These are phyloP conservation scores for Stereocaulon alpinum DNA, from an alignment of 495 filamentous ascomycete species.

Conservation along the genomic window DNA sequence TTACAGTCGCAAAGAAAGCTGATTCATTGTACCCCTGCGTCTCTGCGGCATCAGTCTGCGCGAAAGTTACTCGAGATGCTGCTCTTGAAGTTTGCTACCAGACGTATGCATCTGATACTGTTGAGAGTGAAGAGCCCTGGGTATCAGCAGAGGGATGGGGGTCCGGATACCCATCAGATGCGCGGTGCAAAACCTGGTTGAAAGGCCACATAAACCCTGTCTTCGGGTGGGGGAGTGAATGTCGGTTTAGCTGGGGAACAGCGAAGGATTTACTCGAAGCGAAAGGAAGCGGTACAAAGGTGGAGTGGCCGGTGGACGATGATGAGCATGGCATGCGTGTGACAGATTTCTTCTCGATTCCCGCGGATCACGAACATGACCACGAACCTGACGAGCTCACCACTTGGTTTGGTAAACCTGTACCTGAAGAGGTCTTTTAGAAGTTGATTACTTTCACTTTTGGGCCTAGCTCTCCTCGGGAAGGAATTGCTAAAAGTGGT, in stretches of 20 bases:
- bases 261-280: slow-evolving; percentile 83
- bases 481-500: not conserved
- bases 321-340: slow-evolving; percentile 54
- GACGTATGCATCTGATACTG: slow-evolving; percentile 24
- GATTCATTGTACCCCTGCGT: slow-evolving; percentile 90
- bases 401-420: slow-evolving; percentile 22
- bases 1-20: slow-evolving; percentile 94
- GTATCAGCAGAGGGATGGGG: slow-evolving; percentile 55
- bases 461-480: not conserved
- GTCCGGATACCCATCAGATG: slow-evolving; percentile 87
- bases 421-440: slow-evolving; percentile 21
- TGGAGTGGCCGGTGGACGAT: slow-evolving; percentile 76
- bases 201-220: slow-evolving; percentile 78
- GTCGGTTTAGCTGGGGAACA: slow-evolving; percentile 83
- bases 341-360: slow-evolving; percentile 57
- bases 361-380: slow-evolving; percentile 22
- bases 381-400: slow-evolving; percentile 18
- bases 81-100: slow-evolving; percentile 69
- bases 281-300: slow-evolving; percentile 48
- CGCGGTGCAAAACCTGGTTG: slow-evolving; percentile 69
- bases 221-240: slow-evolving; percentile 91
- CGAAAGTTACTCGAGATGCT: slow-evolving; percentile 89
- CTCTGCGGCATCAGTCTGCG: slow-evolving; percentile 83
- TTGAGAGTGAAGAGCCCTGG: slow-evolving; percentile 17
- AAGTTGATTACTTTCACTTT: not conserved